Percentiles rank a stretch among this genome's conserved stretches.
phyloP scores from a whole-genome alignment of 1,139 yeast genomes.

The Eremothecium cymbalariae region DNA sequence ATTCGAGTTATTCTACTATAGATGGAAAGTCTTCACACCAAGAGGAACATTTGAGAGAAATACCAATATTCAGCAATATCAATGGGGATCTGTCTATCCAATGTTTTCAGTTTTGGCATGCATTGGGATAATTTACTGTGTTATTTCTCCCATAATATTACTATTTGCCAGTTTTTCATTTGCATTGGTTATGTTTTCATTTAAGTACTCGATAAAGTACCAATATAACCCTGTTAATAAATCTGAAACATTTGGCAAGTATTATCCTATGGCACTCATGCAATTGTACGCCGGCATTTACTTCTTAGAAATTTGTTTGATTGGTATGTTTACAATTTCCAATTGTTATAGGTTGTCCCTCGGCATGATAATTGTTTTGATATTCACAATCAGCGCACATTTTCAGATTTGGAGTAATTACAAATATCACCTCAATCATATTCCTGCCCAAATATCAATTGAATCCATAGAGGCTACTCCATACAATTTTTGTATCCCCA shows the following conservation, averaged over 20 bases:
- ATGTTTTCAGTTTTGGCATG: constrained; percentile 66
- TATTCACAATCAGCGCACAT: constrained; percentile 37
- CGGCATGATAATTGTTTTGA: constrained; percentile 40
- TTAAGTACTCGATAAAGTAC: constrained; percentile 58
- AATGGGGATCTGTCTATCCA: constrained; percentile 78
- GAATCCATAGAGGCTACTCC: constrained; percentile 4
- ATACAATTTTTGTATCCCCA: constrained; percentile 8
- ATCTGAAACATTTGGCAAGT: constrained; percentile 61
- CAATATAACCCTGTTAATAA: constrained; percentile 42
- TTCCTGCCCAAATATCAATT: constrained; percentile 8
- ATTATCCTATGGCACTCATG: constrained; percentile 65
- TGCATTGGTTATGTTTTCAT: constrained; percentile 49
- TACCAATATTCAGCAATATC: constrained; percentile 39
- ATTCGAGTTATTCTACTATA: constrained; percentile 35
- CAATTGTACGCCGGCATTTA: constrained; percentile 75
- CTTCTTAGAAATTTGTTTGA: constrained; percentile 65
- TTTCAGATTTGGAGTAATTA: constrained; percentile 32
- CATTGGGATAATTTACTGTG: constrained; percentile 67
- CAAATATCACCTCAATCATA: constrained; percentile 9
- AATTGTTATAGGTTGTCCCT: constrained; percentile 35
- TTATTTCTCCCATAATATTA: constrained; percentile 70
- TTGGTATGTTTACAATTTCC: constrained; percentile 64
- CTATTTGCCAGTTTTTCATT: constrained; percentile 55
- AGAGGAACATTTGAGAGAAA: constrained; percentile 44
- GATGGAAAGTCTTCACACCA: constrained; percentile 47